Conservation (phyloP, 371 early-diverging fungal species). For the Mortierella polycephala region DNA sequence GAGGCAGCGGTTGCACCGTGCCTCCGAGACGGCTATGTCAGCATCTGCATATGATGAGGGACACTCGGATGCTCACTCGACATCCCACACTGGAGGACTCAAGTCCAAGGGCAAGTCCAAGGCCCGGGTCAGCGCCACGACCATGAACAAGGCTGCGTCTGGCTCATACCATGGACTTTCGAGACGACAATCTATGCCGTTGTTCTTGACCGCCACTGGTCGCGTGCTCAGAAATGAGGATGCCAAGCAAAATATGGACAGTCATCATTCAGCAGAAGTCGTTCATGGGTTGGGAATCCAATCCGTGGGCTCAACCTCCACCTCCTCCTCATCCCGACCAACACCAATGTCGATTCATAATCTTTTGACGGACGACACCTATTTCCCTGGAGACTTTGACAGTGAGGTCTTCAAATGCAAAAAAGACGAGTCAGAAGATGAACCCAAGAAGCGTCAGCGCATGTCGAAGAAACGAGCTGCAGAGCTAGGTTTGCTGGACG, state of each 20-base stretch:
- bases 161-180: constrained; percentile 1
- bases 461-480: constrained; percentile 34
- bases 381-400: background rate
- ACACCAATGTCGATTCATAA: constrained; percentile 34
- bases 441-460: constrained; percentile 31
- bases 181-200: constrained; percentile 27
- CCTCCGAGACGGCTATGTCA: constrained; percentile 1
- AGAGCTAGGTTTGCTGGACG: constrained; percentile 19
- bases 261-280: constrained; percentile 9
- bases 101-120: constrained; percentile 9
- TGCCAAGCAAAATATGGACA: constrained; percentile 11
- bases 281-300: constrained; percentile 10
- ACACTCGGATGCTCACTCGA: background rate
- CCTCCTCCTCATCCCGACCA: constrained; percentile 18
- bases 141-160: background rate
- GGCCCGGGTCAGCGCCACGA: background rate
- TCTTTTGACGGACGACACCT: constrained; percentile 13
- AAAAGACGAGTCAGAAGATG: background rate
- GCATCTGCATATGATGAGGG: background rate
- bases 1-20: background rate
- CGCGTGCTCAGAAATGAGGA: constrained; percentile 36
- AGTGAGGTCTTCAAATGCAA: background rate
- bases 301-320: background rate
- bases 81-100: background rate
- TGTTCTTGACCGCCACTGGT: constrained; percentile 24